Evolutionary conservation across 495 filamentous ascomycete genomes (phyloP), one percentile per base, ranked within the genome.

Genomic region (Usnea hakonensis): DNA sequence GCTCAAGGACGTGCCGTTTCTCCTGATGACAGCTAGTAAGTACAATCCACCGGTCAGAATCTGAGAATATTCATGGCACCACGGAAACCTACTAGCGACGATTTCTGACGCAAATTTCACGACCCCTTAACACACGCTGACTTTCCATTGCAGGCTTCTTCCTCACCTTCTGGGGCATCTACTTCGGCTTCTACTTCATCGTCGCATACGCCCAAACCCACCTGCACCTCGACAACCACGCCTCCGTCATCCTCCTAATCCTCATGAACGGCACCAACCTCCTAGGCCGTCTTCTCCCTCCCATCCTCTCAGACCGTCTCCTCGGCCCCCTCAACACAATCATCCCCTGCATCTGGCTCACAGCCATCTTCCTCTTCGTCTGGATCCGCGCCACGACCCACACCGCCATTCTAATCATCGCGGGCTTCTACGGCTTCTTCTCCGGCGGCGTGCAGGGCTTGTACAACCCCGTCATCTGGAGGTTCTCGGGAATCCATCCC

Each of bases 111-210:
- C 48, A 26, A 17, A 1, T 2, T 32, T 16, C 10, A n/a, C 58
- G 13, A 14, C 54, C 11, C 17, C 10, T 14, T 10, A 26, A 21
- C 16, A 0, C 16, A 43, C 4, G 30, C 56, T 58, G 21, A 58
- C 16, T 5, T 21, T n/a, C 2, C 16, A 1, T 21, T 3, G 8
- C 2, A 54, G 87, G 85, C 40, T 85, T 83, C 74, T 79, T 85
- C 67, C 69, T 85, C 67, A 75, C 82, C 62, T 86, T 89, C 69
- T 84, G 80, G 79, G 84, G 81, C 1, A 69, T 87, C 9, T 93
- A 89, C 67, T 83, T 92, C 64, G 83, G 80, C 23, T 90, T 87
- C 70, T 91, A 90, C 73, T 94, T 90, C 72, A 75, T 91, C 23
- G 56, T 71, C 43, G 58, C 65, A 57, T 70, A 63, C 60, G 68